Conservation (phyloP, 208 protist genomes). For the Acanthamoeba triangularis region DNA sequence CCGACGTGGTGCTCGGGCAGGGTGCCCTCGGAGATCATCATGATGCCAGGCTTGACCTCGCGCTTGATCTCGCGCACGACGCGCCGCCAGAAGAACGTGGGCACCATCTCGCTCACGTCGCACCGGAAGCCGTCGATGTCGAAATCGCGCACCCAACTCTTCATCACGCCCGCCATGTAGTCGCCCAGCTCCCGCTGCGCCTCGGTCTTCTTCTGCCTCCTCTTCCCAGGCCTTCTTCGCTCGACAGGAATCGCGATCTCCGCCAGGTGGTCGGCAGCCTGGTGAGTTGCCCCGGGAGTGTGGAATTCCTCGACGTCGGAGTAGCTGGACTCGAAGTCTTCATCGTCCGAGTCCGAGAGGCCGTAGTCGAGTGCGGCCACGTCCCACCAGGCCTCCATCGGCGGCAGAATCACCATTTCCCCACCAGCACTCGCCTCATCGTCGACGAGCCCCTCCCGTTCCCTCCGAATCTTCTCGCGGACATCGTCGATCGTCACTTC, state of each 20-base stretch:
- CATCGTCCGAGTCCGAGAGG: background rate
- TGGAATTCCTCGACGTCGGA: background rate
- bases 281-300: no score
- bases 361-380: constrained; percentile 22
- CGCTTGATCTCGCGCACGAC: constrained; percentile 5
- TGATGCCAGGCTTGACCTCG: background rate
- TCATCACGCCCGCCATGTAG: constrained; percentile 23
- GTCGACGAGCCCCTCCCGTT: background rate
- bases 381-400: constrained; percentile 15
- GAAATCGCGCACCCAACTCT: background rate
- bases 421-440: background rate
- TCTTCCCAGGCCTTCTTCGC: background rate
- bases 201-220: background rate
- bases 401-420: background rate
- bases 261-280: background rate
- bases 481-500: background rate
- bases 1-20: constrained; percentile 7
- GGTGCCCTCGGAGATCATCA: constrained; percentile 47
- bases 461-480: background rate
- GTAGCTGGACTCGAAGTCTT: background rate
- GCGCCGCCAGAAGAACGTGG: constrained; percentile 30
- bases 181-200: background rate
- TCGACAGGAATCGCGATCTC: background rate
- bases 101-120: constrained; percentile 40
- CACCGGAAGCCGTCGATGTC: constrained; percentile 36